Conservation (phyloP, 1,284 basidiomycete genomes). For the Marasmius sp. region DNA sequence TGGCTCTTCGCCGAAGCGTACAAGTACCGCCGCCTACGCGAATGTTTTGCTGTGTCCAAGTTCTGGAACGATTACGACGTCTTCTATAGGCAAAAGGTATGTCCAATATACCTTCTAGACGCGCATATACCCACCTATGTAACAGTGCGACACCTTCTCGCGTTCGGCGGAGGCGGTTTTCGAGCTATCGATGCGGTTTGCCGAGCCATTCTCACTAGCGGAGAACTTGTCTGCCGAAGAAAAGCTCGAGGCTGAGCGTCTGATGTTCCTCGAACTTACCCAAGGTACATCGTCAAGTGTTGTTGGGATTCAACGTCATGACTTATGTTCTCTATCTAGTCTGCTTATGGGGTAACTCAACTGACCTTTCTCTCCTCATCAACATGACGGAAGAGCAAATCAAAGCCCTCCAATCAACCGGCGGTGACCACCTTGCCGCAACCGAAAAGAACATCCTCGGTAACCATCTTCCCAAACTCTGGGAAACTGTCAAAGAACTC, state of each 20-base stretch:
- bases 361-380: slow-evolving; percentile 93
- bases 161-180: slow-evolving; percentile 93
- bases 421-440: slow-evolving; percentile 91
- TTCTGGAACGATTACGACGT: slow-evolving; percentile 90
- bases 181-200: slow-evolving; percentile 92
- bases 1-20: slow-evolving; percentile 98
- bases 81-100: slow-evolving; percentile 88
- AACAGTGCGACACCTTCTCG: slow-evolving; percentile 91
- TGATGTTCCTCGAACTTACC: slow-evolving; percentile 93
- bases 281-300: slow-evolving; percentile 53
- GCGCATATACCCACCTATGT: background rate
- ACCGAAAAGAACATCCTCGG: slow-evolving; percentile 96
- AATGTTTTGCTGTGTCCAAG: slow-evolving; percentile 93
- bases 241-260: slow-evolving; percentile 76
- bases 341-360: slow-evolving; percentile 96
- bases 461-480: slow-evolving; percentile 79
- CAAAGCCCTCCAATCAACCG: slow-evolving; percentile 95
- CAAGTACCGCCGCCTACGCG: slow-evolving; percentile 94
- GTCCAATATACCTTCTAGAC: background rate
- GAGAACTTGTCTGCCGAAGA: slow-evolving; percentile 55
- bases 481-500: slow-evolving; percentile 79
- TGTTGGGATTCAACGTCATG: slow-evolving; percentile 14
- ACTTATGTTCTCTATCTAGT: slow-evolving; percentile 43
- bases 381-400: slow-evolving; percentile 99
- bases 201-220: slow-evolving; percentile 75